A percentile compares a stretch with the other conserved stretches of the same genome.
Conservation (phyloP, 2,329 filamentous ascomycete genomes). For the Pseudohalonectria lignicola region DNA sequence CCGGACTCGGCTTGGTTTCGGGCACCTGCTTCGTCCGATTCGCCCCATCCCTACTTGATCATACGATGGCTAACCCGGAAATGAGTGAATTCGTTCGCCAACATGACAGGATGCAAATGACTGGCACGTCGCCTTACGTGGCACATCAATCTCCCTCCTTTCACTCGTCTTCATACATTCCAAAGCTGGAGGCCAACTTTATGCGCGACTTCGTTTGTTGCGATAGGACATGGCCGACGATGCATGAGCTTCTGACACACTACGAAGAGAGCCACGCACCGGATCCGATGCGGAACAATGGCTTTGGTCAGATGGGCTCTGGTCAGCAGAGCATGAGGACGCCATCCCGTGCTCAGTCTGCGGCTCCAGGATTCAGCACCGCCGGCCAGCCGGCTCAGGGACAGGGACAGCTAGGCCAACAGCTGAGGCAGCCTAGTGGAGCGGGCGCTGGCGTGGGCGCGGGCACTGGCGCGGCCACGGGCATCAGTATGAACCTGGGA, state of each 20-base stretch:
- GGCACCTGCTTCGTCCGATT: too few species aligned
- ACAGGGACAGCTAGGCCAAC: slow-evolving; percentile 7
- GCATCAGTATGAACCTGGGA: slow-evolving; percentile 19
- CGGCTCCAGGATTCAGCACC: not conserved
- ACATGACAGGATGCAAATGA: slow-evolving; percentile 4
- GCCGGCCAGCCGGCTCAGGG: slow-evolving; percentile 4
- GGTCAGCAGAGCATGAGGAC: slow-evolving; percentile 3
- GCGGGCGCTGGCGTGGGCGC: slow-evolving; percentile 8
- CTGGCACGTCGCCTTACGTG: slow-evolving; percentile 78
- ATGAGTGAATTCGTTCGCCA: too few species aligned
- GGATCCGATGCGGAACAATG: slow-evolving; percentile 27
- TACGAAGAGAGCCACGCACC: slow-evolving; percentile 89
- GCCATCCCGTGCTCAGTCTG: not conserved
- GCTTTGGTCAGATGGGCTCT: slow-evolving; percentile 5
- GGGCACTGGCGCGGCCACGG: too few species aligned
- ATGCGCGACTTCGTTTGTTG: slow-evolving; percentile 97
- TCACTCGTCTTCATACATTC: slow-evolving; percentile 92
- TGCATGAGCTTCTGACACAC: slow-evolving; percentile 92
- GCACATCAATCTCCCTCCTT: slow-evolving; percentile 85
- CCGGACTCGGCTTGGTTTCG: too few species aligned
- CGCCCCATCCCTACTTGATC: too few species aligned
- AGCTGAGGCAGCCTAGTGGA: slow-evolving; percentile 12
- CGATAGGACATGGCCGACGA: slow-evolving; percentile 74
- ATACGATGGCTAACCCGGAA: too few species aligned
- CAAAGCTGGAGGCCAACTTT: slow-evolving; percentile 93